Conservation (phyloP, 805 yeast species). For the Ogataea salicorniae region DNA sequence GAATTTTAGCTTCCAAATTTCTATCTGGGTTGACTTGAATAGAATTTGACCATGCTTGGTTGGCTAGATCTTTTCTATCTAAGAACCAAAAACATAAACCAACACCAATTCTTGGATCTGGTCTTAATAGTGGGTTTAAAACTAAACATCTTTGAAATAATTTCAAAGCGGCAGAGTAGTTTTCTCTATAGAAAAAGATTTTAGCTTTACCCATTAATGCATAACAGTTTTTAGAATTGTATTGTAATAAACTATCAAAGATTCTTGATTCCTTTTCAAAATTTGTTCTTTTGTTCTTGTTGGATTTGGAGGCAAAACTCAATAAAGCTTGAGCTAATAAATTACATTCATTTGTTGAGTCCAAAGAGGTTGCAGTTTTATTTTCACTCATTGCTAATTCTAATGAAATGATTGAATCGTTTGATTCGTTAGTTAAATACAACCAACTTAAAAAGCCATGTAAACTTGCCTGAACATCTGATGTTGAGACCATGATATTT, state of each 20-base stretch:
- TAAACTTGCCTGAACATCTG: conserved; percentile 45
- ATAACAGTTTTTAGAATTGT: conserved; percentile 57
- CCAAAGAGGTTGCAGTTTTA: conserved; percentile 44
- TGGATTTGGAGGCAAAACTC: conserved; percentile 60
- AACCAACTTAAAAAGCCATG: conserved; percentile 73
- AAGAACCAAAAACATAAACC: conserved; percentile 93
- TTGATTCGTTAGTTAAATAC: conserved; percentile 36
- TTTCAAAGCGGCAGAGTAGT: conserved; percentile 68
- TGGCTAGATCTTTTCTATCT: conserved; percentile 72
- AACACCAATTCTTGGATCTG: conserved; percentile 92
- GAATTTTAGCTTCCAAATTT: conserved; percentile 55
- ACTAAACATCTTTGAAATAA: conserved; percentile 78
- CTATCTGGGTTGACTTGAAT: conserved; percentile 54
- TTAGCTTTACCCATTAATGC: conserved; percentile 86
- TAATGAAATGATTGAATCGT: conserved; percentile 16
- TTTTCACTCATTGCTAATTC: conserved; percentile 27
- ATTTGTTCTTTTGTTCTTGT: conserved; percentile 46
- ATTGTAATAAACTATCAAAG: conserved; percentile 55
- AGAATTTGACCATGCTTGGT: conserved; percentile 77
- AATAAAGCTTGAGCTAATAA: conserved; percentile 64
- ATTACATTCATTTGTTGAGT: conserved; percentile 42
- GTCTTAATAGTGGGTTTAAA: conserved; percentile 69
- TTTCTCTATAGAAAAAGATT: conserved; percentile 63
- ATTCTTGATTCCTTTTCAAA: conserved; percentile 67
- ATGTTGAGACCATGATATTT: conserved; percentile 27